Evolutionary conservation across 192 early-diverging fungal species (phyloP).

Genomic region (Coemansia sp.): DNA sequence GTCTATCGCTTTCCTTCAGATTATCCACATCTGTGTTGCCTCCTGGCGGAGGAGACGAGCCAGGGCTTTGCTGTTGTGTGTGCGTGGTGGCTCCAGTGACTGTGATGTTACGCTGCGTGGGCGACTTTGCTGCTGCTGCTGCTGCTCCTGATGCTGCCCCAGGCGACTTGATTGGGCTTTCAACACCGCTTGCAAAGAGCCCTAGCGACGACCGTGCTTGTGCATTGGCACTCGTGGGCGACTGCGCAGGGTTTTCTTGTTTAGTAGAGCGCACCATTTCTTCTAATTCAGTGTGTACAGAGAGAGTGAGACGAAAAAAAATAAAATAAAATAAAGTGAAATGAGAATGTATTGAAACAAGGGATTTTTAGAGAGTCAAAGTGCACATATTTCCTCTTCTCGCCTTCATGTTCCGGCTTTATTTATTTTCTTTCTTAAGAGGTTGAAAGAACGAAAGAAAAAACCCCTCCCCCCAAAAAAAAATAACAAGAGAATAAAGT

Average conservation of each 20-base stretch:
- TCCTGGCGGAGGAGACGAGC: too few species aligned
- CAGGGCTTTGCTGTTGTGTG: neutral
- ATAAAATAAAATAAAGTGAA: neutral
- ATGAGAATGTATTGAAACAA: neutral
- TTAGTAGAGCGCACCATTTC: neutral
- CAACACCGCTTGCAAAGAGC: conserved; percentile 13
- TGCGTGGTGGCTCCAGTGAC: conserved; percentile 4
- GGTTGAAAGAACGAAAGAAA: too few species aligned
- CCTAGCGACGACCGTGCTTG: conserved; percentile 36
- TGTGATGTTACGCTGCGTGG: conserved; percentile 11
- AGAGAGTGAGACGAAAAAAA: neutral
- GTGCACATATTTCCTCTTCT: too few species aligned
- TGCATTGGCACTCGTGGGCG: neutral
- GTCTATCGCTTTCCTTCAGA: conserved; percentile 9
- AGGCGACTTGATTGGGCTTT: neutral
- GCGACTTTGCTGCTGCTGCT: conserved; percentile 5
- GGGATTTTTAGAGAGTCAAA: too few species aligned
- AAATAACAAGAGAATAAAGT: too few species aligned
- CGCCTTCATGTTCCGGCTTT: too few species aligned
- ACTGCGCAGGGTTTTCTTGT: neutral
- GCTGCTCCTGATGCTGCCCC: too few species aligned
- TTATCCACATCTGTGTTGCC: neutral
- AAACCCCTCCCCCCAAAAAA: too few species aligned
- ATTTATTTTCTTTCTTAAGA: too few species aligned
- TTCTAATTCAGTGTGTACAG: neutral